Evolutionary conservation across 2,329 filamentous ascomycete species (phyloP), one percentile per base, ranked within the genome.

Genomic region (Stachybotrys echinatus): DNA sequence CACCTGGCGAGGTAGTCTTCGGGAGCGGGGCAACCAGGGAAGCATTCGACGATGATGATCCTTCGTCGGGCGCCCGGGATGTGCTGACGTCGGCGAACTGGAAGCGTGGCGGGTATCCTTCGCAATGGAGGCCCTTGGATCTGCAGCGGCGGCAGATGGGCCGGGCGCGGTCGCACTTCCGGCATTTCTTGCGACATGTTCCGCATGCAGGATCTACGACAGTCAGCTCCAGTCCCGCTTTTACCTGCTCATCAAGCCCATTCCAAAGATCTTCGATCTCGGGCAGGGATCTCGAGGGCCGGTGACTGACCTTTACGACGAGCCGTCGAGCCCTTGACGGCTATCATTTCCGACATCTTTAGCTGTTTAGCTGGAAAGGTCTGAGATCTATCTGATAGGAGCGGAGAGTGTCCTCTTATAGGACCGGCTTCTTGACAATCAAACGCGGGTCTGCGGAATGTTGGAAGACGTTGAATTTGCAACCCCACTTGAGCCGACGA

Each of bases 151-250:
- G 58, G 22, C 62, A 65, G 10, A 58, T 47, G 4, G 62, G 62
- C 2, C 62, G 58, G 23, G 57, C 55, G 6, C 62, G 56, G 34
- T 65, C 62, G 45, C 62, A 65, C 49, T 63, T 65, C n/a, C 62
- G 61, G 38, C 62, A 65, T 48, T 65, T 65, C 23, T 59, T 65
- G 38, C 62, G 60, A 40, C 62, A 65, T 3, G 62, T 65, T 2
- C 62, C 62, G 27, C 62, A 65, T 1, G 62, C 62, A 19, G 61
- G 62, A 34, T 65, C 62, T 65, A 34, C 14, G 10, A 34, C 5
- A 34, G 14, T 3, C n/a, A n/a, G n/a, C n/a, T n/a, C n/a, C n/a
- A n/a, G n/a, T n/a, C n/a, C n/a, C n/a, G n/a, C n/a, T n/a, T n/a
- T n/a, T n/a, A n/a, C n/a, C n/a, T n/a, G n/a, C n/a, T n/a, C n/a